phyloP scores from a whole-genome alignment of 2,329 filamentous ascomycete species.

The Fusarium sp. region DNA sequence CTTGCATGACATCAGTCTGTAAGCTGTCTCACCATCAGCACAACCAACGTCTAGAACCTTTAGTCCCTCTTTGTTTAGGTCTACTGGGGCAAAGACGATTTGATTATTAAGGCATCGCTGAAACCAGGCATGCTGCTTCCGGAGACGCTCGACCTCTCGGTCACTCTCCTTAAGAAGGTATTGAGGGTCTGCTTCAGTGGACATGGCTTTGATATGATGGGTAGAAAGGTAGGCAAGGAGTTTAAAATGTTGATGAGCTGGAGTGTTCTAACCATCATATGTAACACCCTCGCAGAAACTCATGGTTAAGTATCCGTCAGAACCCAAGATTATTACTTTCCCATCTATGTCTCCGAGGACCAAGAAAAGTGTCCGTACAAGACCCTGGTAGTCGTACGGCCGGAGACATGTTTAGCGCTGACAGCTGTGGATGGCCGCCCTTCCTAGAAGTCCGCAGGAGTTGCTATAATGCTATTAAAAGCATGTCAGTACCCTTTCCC shows the following conservation, averaged over 20 bases:
- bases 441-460: not conserved
- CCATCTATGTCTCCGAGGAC: not conserved
- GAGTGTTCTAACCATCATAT: not conserved
- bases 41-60: constrained; percentile 20
- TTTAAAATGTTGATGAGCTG: too few species aligned
- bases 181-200: not conserved
- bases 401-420: not conserved
- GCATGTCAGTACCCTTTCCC: not conserved
- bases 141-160: constrained; percentile 19
- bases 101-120: constrained; percentile 13
- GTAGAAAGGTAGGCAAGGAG: not conserved
- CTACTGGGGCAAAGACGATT: constrained; percentile 12
- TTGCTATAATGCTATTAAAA: not conserved
- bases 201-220: not conserved
- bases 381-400: not conserved
- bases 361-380: not conserved
- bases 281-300: too few species aligned
- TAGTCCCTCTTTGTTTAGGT: not conserved
- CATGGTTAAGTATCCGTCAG: not conserved
- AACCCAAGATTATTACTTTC: not conserved
- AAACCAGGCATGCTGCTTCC: constrained; percentile 21
- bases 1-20: rapidly evolving
- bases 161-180: constrained; percentile 11
- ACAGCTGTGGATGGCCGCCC: not conserved
- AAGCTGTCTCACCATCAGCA: constrained; percentile 2